phyloP scores from a whole-genome alignment of 371 early-diverging fungal species.

The Mortierella sp. region DNA sequence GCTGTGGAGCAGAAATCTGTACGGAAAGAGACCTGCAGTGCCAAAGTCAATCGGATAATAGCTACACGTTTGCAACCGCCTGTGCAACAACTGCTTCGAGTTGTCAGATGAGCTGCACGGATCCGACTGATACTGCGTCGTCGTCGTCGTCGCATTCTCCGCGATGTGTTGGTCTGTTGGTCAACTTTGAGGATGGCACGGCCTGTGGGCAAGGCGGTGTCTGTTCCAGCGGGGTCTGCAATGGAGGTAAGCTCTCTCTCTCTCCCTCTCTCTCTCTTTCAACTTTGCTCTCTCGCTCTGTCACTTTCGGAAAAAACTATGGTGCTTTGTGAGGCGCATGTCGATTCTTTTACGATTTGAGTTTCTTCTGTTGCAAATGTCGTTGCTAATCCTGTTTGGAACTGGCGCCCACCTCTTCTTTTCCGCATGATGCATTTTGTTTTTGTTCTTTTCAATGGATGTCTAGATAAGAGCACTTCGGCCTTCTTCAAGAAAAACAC shows the following conservation, averaged over 20 bases:
- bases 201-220: slow-evolving; percentile 82
- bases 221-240: slow-evolving; percentile 67
- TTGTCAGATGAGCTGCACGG: slow-evolving; percentile 37
- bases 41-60: slow-evolving; percentile 61
- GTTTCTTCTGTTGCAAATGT: neutral
- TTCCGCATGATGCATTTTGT: neutral
- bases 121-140: neutral
- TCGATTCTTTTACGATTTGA: neutral
- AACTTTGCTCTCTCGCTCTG: no score
- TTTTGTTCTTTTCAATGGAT: no score
- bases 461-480: slow-evolving; percentile 16
- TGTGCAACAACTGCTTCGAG: slow-evolving; percentile 67
- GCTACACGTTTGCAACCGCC: slow-evolving; percentile 59
- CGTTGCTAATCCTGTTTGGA: neutral
- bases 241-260: slow-evolving; percentile 49
- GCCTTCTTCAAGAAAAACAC: slow-evolving; percentile 37
- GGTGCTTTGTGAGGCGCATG: neutral
- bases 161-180: slow-evolving; percentile 75
- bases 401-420: neutral
- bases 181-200: slow-evolving; percentile 90
- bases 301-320: neutral
- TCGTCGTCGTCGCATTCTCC: neutral
- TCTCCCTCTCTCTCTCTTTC: neutral
- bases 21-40: slow-evolving; percentile 90
- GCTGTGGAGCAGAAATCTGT: slow-evolving; percentile 72